Base-by-base conservation (phyloP, 768 basidiomycete genomes). In the Austroboletus festivus region DNA sequence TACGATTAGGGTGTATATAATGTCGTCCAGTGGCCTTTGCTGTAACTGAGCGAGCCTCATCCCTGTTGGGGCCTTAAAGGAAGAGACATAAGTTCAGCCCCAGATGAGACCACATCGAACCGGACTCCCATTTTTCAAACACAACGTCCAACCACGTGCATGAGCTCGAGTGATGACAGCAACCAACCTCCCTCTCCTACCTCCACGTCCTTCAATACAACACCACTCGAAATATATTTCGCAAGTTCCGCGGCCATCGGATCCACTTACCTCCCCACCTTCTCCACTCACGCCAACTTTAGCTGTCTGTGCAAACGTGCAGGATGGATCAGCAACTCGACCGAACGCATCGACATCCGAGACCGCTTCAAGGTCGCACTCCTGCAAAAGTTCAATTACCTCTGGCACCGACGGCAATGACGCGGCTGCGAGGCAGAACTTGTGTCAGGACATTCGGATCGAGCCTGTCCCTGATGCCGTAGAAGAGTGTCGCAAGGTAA, bases 301-400 rank as follows among this genome's bases (percentile, higher is more conserved):
- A 20, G 37, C 0, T 47, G 34, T 43, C 48, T 63, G 5, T 53
- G 54, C 51, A 39, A 33, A 7, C 16, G 10, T 1, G 47, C 45
- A 1, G 33, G 38, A 12, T 64, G 56, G 56, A 13, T 10, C 1
- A 24, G 12, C 3, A 35, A 47, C 18, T 39, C 42, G 0, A 1
- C 42, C 1, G 48, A 49, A 5, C 44, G 47, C 8, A 1, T n/a
- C 6, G 2, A 38, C 2, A 51, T 56, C 0, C 48, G 42, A 8
- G 2, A 12, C 3, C 39, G 21, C 12, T 63, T 59, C 56, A 42
- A 54, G 1, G 54, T 54, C 20, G 62, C 64, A 5, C 57, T 64
- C 31, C 51, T 61, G 1, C 42, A 62, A 24, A 37, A 64, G 26
- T 64, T 67, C 42, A 64, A 67, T 38, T 42, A 46, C 13, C 21